Percentiles rank a stretch among this genome's conserved stretches.
phyloP scores from a whole-genome alignment of 805 yeast species.

The Metschnikowia kofuensis region DNA sequence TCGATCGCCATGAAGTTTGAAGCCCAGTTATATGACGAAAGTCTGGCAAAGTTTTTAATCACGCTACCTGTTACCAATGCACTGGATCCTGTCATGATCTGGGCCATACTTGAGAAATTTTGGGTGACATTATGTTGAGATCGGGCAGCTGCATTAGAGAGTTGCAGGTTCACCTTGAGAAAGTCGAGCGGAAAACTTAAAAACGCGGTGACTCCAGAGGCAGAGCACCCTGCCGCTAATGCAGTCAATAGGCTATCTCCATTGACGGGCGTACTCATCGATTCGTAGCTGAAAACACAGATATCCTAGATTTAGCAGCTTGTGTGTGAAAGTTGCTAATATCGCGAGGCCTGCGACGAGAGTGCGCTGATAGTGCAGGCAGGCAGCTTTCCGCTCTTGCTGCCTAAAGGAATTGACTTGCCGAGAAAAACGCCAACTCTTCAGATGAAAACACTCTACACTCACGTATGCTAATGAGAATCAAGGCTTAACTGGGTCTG shows the following conservation, averaged over 20 bases:
- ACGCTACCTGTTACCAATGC: slow-evolving; percentile 75
- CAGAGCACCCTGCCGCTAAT: slow-evolving; percentile 55
- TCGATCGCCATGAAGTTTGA: slow-evolving; percentile 62
- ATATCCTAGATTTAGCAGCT: not conserved
- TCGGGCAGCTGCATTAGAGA: slow-evolving; percentile 44
- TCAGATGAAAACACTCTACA: too few species aligned
- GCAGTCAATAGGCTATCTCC: slow-evolving; percentile 51
- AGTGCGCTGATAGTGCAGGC: too few species aligned
- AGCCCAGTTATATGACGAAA: slow-evolving; percentile 71
- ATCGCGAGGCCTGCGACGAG: too few species aligned
- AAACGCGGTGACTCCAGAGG: slow-evolving; percentile 62
- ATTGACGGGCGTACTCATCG: slow-evolving; percentile 9
- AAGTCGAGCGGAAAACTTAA: slow-evolving; percentile 72
- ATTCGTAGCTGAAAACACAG: not conserved
- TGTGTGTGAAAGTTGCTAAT: too few species aligned
- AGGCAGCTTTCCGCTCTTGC: too few species aligned
- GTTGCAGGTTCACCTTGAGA: slow-evolving; percentile 61
- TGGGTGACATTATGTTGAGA: slow-evolving; percentile 33
- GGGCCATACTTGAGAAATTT: slow-evolving; percentile 33
- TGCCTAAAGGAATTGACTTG: too few species aligned
- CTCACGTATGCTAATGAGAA: too few species aligned
- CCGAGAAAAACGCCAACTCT: too few species aligned
- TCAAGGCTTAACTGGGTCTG: too few species aligned
- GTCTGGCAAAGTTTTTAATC: slow-evolving; percentile 68
- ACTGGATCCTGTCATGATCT: slow-evolving; percentile 58